Base-by-base conservation (phyloP, 208 protist species). In the Wallacemonas sp. region DNA sequence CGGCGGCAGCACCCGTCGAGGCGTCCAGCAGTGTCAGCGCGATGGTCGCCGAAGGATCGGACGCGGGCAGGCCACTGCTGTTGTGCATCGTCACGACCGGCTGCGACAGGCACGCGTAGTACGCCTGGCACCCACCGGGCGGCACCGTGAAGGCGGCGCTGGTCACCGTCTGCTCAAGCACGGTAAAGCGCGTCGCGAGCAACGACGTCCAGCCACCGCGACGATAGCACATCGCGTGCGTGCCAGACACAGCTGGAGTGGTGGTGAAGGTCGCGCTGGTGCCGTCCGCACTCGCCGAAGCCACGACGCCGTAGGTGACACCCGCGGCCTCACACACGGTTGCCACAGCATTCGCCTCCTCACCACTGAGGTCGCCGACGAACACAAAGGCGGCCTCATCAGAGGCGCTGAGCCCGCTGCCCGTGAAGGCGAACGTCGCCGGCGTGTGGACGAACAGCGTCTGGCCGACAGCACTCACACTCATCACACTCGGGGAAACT, bases 221-320 rank as follows among this genome's bases (percentile, higher is more conserved):
- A 21, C 57, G 68, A 63, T 82, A 92, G 73, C 90, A 95, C 4
- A 92, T 67, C 48, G 78, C 81, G 71, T 95, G 76, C 1, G 37
- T 24, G 1, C 90, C 90, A 26, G 66, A 42, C 19, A 64, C 34
- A 22, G 61, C 66, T 4, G 87, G 85, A 12, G 80, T 81, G 3
- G 80, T 78, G 21, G 67, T 79, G 63, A 78, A 91, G 17, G 54
- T 64, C 33, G 85, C 82, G 5, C 57, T 73, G 21, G 46, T 83
- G 30, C 83, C 81, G 58, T 81, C 76, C 13, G 52, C 44, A 46
- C 33, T 74, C 19, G 63, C 75, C 30, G 41, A 78, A 19, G 46
- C 66, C 68, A 92, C 61, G 21, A 44, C 15, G 13, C 45, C 78
- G 63, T 81, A 92, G 27, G 41, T 63, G 21, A 42, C 38, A 5